Evolutionary conservation across 192 early-diverging fungal species (phyloP).

Genomic region (Polychytrium aggregatum): DNA sequence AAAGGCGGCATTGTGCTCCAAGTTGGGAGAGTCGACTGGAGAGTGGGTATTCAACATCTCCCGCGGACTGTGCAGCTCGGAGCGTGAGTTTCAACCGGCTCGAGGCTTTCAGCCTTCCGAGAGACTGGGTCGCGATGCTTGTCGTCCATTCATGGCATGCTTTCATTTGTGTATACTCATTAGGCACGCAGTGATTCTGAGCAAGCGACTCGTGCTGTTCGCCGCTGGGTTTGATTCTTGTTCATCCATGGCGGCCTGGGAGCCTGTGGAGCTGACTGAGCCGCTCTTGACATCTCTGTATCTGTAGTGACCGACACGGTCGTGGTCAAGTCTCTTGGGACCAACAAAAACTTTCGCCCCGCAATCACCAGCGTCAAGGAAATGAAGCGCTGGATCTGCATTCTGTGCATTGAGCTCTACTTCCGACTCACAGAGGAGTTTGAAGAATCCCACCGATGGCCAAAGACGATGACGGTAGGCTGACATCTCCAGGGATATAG

Average conservation of each 20-base stretch:
- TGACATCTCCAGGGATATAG: too few species aligned
- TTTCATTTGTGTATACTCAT: not conserved
- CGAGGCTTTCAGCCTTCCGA: too few species aligned
- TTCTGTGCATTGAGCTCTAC: slow-evolving; percentile 40
- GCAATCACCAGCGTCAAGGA: slow-evolving; percentile 13
- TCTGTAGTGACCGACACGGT: slow-evolving; percentile 8
- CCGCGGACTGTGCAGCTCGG: slow-evolving; percentile 44
- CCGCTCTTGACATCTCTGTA: not conserved
- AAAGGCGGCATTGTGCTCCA: slow-evolving; percentile 31
- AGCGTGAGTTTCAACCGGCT: too few species aligned
- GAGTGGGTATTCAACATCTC: slow-evolving; percentile 47
- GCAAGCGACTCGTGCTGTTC: too few species aligned
- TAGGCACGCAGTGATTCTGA: too few species aligned
- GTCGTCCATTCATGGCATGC: not conserved
- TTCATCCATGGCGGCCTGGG: not conserved
- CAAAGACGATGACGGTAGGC: slow-evolving; percentile 36
- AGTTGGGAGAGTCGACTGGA: slow-evolving; percentile 41
- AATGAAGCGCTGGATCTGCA: slow-evolving; percentile 35
- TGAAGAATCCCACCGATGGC: slow-evolving; percentile 38
- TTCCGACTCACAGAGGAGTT: slow-evolving; percentile 34
- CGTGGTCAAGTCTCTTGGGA: slow-evolving; percentile 14
- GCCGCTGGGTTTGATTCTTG: not conserved
- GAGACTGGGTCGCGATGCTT: not conserved
- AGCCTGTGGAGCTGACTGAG: too few species aligned
- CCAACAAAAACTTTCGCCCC: slow-evolving; percentile 16